Conservation (phyloP, 2,329 filamentous ascomycete genomes). For the Fusarium tuaranense region DNA sequence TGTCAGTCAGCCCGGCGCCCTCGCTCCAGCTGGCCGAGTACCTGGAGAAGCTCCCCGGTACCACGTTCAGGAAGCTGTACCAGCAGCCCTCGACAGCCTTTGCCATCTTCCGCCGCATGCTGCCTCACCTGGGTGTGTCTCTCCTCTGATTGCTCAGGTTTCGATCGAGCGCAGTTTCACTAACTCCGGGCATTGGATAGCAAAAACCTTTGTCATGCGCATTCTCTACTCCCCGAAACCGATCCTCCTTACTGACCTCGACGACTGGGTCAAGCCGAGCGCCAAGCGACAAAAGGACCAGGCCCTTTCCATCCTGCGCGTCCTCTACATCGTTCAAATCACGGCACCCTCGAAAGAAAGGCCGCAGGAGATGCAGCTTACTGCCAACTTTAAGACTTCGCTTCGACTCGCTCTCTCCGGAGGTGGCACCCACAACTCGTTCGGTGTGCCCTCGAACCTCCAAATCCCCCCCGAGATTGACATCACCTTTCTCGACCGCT, state of each 20-base stretch:
- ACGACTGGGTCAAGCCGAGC: conserved; percentile 83
- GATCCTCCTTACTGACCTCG: conserved; percentile 82
- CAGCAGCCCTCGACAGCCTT: conserved; percentile 95
- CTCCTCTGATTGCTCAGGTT: neutral
- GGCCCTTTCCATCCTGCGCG: conserved; percentile 82
- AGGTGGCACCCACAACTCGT: conserved; percentile 85
- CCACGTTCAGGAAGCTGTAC: conserved; percentile 91
- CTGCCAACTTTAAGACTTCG: conserved; percentile 84
- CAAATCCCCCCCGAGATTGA: conserved; percentile 73
- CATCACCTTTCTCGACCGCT: conserved; percentile 81
- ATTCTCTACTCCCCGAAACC: conserved; percentile 91
- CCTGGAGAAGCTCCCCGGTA: conserved; percentile 89
- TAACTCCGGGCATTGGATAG: conserved; percentile 55
- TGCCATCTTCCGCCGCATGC: conserved; percentile 96
- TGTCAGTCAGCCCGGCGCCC: conserved; percentile 60
- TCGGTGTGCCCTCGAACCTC: conserved; percentile 84
- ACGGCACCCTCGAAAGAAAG: conserved; percentile 70
- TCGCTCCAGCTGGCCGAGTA: conserved; percentile 83
- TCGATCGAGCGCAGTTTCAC: neutral
- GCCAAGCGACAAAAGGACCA: conserved; percentile 79
- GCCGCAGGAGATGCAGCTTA: conserved; percentile 79
- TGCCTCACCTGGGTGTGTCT: conserved; percentile 83
- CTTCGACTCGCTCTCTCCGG: conserved; percentile 90
- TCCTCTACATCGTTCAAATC: conserved; percentile 86
- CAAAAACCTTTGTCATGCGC: conserved; percentile 96